Conservation (phyloP, 1,284 basidiomycete genomes). For the Trametes versicolor region DNA sequence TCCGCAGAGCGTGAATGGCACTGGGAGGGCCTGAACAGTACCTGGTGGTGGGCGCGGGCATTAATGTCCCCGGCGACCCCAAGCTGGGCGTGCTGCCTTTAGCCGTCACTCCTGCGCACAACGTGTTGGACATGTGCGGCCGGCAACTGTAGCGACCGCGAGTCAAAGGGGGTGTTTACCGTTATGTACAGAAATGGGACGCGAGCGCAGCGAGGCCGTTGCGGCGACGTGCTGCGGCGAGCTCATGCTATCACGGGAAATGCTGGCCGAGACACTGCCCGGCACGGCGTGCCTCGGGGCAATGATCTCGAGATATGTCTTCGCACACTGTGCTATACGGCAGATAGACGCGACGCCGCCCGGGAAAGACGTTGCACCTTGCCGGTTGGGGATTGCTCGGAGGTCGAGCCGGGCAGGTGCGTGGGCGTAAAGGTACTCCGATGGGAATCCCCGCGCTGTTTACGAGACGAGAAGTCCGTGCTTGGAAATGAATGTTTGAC, state of each 20-base stretch:
- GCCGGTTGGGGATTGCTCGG: conserved; percentile 30
- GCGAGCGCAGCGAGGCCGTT: conserved; percentile 6
- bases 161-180: conserved; percentile 33
- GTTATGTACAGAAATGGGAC: conserved; percentile 13
- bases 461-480: not conserved
- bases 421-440: conserved; percentile 8
- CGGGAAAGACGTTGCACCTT: conserved; percentile 3
- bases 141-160: conserved; percentile 32
- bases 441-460: conserved; percentile 1
- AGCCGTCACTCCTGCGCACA: conserved; percentile 20
- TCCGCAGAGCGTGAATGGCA: conserved; percentile 13
- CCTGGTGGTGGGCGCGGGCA: conserved; percentile 3
- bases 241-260: conserved; percentile 3
- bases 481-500: conserved; percentile 3
- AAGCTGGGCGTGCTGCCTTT: conserved; percentile 18
- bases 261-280: conserved; percentile 9
- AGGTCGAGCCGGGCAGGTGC: conserved; percentile 24
- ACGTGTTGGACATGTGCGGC: conserved; percentile 37
- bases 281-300: conserved; percentile 13
- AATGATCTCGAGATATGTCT: conserved; percentile 10
- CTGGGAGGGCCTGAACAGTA: conserved; percentile 4
- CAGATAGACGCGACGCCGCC: conserved; percentile 5
- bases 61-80: conserved; percentile 24
- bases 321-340: not conserved
- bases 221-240: conserved; percentile 7